These are phyloP conservation scores for Penicillium roqueforti DNA, from an alignment of 495 filamentous ascomycete species.

Conservation along the genomic window DNA sequence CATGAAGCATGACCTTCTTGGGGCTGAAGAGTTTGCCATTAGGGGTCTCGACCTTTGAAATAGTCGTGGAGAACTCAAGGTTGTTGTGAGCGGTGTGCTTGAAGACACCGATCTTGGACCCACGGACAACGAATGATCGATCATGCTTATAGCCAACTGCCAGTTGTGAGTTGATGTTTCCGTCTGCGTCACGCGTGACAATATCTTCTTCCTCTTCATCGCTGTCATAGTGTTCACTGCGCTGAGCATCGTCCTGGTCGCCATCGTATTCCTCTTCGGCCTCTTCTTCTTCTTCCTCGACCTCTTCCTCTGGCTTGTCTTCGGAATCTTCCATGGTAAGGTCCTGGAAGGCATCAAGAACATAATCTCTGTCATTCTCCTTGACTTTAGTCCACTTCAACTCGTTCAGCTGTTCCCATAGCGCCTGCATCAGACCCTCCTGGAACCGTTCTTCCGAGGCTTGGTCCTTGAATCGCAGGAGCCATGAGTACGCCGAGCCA, in stretches of 20 bases:
- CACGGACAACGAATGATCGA: constrained; percentile 92
- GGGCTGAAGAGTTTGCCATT: constrained; percentile 85
- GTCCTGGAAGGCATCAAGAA: constrained; percentile 93
- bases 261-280: constrained; percentile 56
- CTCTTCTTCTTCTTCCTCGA: constrained; percentile 64
- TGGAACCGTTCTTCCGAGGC: constrained; percentile 81
- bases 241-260: constrained; percentile 56
- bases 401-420: constrained; percentile 97
- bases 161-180: constrained; percentile 86
- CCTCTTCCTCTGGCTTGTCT: constrained; percentile 53
- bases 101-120: constrained; percentile 97
- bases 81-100: constrained; percentile 92
- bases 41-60: constrained; percentile 90
- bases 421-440: constrained; percentile 85
- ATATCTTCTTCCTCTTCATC: constrained; percentile 91
- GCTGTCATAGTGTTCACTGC: constrained; percentile 79
- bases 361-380: constrained; percentile 88
- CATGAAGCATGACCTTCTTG: constrained; percentile 97
- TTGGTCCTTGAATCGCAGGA: constrained; percentile 84
- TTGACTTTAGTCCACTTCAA: constrained; percentile 91
- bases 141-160: constrained; percentile 99
- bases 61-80: constrained; percentile 94
- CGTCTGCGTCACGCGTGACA: constrained; percentile 64
- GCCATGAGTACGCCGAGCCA: constrained; percentile 92
- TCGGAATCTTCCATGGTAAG: constrained; percentile 81